Evolutionary conservation across 192 early-diverging fungal species (phyloP).

Genomic region (Mortierella alpina): DNA sequence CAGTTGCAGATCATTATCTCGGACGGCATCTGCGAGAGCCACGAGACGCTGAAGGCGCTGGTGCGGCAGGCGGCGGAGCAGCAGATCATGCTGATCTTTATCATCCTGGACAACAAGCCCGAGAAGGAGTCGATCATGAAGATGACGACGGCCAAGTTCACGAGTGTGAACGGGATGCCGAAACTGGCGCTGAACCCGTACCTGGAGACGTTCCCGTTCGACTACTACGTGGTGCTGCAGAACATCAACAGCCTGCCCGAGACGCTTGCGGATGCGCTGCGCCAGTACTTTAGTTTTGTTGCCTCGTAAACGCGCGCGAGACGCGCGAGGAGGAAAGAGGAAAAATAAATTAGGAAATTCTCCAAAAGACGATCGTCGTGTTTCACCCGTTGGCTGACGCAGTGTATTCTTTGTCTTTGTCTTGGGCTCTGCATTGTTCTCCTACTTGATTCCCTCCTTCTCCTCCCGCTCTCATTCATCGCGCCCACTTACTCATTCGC

Average conservation of each 20-base stretch:
- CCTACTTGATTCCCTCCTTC: too few relatives aligned
- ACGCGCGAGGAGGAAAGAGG: too few relatives aligned
- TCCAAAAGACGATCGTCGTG: too few relatives aligned
- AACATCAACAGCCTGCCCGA: slow-evolving; percentile 90
- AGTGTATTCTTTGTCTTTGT: too few relatives aligned
- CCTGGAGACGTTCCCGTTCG: slow-evolving; percentile 97
- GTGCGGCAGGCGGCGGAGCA: slow-evolving; percentile 87
- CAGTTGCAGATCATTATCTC: slow-evolving; percentile 96
- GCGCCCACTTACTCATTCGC: too few relatives aligned
- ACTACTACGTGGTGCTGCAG: slow-evolving; percentile 93
- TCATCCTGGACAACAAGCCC: slow-evolving; percentile 89
- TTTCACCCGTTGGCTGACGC: too few relatives aligned
- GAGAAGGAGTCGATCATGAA: slow-evolving; percentile 89
- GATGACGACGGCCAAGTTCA: slow-evolving; percentile 90
- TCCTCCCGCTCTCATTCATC: too few relatives aligned
- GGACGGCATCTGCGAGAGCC: slow-evolving; percentile 97
- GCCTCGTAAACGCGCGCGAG: slow-evolving; percentile 22
- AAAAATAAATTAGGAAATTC: too few relatives aligned
- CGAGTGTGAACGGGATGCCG: slow-evolving; percentile 67
- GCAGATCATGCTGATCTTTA: slow-evolving; percentile 95
- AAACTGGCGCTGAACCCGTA: slow-evolving; percentile 83
- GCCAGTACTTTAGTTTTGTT: slow-evolving; percentile 96
- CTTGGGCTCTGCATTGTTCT: too few relatives aligned
- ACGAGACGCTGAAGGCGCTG: slow-evolving; percentile 82
- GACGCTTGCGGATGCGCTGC: slow-evolving; percentile 91